Conservation (phyloP, 2,329 filamentous ascomycete species). For the Pseudohalonectria lignicola region DNA sequence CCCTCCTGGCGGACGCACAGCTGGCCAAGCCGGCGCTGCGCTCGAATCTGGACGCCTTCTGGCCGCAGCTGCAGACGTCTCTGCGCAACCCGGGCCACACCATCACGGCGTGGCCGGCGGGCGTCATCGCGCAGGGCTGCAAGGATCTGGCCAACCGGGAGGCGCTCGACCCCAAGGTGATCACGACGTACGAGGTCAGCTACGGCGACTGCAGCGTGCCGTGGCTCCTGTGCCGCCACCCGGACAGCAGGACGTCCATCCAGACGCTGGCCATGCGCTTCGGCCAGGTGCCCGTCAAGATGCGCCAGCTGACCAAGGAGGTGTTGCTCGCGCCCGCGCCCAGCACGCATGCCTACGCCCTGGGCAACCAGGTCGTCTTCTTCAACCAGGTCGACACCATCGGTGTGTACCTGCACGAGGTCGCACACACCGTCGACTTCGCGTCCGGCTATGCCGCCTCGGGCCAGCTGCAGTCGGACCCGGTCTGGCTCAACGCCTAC, state of each 20-base stretch:
- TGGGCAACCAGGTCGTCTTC: conserved; percentile 5
- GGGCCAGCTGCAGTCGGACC: conserved; percentile 1
- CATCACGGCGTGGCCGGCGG: background rate
- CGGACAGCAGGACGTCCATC: background rate
- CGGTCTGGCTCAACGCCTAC: conserved; percentile 3
- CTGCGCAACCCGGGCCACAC: conserved; percentile 2
- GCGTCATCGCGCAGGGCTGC: conserved; percentile 3
- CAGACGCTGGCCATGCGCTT: conserved; percentile 1
- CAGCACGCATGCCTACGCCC: conserved; percentile 2
- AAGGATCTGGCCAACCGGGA: conserved; percentile 2
- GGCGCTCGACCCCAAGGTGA: background rate
- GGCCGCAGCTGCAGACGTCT: conserved; percentile 1
- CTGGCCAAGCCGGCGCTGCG: conserved; percentile 3
- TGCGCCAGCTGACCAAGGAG: conserved; percentile 4
- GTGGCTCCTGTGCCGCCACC: conserved; percentile 5
- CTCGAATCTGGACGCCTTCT: conserved; percentile 1
- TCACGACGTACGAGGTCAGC: conserved; percentile 3
- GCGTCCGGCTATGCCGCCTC: background rate
- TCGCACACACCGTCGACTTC: conserved; percentile 4
- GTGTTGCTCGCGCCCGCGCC: background rate
- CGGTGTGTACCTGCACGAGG: conserved; percentile 4
- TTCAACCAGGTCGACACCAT: conserved; percentile 3
- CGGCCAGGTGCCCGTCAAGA: conserved; percentile 4
- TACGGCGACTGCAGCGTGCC: conserved; percentile 3
- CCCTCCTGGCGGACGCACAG: background rate